phyloP scores from a whole-genome alignment of 768 basidiomycete species.

The Gelatoporia subvermispora region DNA sequence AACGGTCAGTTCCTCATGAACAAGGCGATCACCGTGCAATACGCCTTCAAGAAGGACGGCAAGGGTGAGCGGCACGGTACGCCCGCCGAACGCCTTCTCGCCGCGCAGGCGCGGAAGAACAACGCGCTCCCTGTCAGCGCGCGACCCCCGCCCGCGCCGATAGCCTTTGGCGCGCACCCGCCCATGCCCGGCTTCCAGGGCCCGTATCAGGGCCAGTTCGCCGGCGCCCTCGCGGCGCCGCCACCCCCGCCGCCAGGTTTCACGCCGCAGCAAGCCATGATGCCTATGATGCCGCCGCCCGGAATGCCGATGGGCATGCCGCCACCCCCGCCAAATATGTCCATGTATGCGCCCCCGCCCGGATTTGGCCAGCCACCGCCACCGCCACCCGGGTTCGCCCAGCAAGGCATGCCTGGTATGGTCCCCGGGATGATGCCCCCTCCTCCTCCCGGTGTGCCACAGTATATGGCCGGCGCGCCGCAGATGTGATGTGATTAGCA shows the following conservation, averaged over 20 bases:
- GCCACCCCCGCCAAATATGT: constrained; percentile 35
- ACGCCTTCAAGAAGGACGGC: constrained; percentile 99
- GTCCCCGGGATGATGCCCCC: constrained; percentile 41
- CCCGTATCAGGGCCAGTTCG: constrained; percentile 89
- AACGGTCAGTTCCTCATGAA: constrained; percentile 98
- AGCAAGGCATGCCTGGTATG: constrained; percentile 37
- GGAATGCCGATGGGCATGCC: constrained; percentile 38
- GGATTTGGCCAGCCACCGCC: constrained; percentile 48
- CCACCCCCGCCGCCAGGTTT: constrained; percentile 82
- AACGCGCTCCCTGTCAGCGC: constrained; percentile 79
- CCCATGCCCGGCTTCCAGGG: constrained; percentile 69
- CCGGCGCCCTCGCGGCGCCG: constrained; percentile 71
- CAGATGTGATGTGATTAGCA: constrained; percentile 2
- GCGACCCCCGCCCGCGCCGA: constrained; percentile 71
- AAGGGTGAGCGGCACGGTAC: constrained; percentile 98
- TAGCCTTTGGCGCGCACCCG: constrained; percentile 64
- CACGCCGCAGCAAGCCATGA: constrained; percentile 63
- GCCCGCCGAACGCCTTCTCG: constrained; percentile 91
- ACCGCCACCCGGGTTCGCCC: constrained; percentile 61
- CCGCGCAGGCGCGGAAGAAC: constrained; percentile 93
- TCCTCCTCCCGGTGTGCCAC: constrained; percentile 26
- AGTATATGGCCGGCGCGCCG: constrained; percentile 6
- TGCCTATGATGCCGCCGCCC: constrained; percentile 35
- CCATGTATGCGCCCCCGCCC: constrained; percentile 40
- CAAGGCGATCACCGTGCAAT: constrained; percentile 95